Evolutionary conservation across 371 early-diverging fungal genomes (phyloP).

Genomic region (Circinella umbellata): DNA sequence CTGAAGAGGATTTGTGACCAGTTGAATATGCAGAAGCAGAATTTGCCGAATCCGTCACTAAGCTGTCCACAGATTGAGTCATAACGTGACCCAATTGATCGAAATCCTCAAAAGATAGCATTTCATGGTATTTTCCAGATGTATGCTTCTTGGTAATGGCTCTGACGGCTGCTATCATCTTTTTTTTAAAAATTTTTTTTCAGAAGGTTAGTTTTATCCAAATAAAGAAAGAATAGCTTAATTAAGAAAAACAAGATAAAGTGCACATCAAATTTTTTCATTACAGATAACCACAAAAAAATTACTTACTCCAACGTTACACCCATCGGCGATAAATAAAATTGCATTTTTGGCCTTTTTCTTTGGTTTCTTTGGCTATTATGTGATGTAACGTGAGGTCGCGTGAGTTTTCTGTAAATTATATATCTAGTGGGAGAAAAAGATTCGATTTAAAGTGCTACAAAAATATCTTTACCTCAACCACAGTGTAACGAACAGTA

Average conservation of each 20-base stretch:
- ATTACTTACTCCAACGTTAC: slow-evolving; percentile 55
- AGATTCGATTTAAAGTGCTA: too few species aligned
- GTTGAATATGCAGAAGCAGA: slow-evolving; percentile 73
- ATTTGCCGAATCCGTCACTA: slow-evolving; percentile 81
- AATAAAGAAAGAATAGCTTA: not conserved
- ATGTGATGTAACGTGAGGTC: too few species aligned
- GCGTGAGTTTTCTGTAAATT: too few species aligned
- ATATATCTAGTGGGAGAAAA: too few species aligned
- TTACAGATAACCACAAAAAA: not conserved
- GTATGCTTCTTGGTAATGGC: slow-evolving; percentile 58
- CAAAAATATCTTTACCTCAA: slow-evolving; percentile 24
- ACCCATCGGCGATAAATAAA: slow-evolving; percentile 79
- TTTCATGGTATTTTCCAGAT: slow-evolving; percentile 60
- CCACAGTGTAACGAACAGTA: slow-evolving; percentile 40
- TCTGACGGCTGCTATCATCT: slow-evolving; percentile 67
- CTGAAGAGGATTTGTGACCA: slow-evolving; percentile 69
- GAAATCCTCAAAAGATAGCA: slow-evolving; percentile 67
- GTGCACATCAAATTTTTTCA: not conserved
- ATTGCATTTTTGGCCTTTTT: slow-evolving; percentile 77
- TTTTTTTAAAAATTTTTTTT: not conserved
- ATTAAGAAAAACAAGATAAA: not conserved
- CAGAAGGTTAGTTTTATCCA: not conserved
- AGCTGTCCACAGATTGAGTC: slow-evolving; percentile 73
- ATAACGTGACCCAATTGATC: slow-evolving; percentile 72
- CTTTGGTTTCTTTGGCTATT: slow-evolving; percentile 49